Conservation (phyloP, 2,329 filamentous ascomycete genomes). For the Akanthomyces uredinophilus region DNA sequence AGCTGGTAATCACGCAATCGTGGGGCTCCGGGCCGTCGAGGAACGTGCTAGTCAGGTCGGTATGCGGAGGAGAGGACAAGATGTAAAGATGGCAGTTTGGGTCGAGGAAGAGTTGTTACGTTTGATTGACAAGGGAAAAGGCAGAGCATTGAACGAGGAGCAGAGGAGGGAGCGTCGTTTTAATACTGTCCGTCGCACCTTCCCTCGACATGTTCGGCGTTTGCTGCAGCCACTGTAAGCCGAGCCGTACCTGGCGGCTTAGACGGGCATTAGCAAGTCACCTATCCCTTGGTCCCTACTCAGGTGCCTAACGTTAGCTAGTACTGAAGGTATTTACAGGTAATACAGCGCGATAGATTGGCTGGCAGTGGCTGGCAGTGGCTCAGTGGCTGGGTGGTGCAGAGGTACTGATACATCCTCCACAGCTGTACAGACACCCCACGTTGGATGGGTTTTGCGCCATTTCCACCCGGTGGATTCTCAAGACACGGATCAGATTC, state of each 20-base stretch:
- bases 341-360: not conserved
- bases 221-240: not conserved
- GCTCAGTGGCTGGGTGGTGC: not conserved
- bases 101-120: not conserved
- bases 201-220: slow-evolving; percentile 6
- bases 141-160: not conserved
- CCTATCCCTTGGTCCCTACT: too few species aligned
- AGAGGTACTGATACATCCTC: slow-evolving; percentile 3
- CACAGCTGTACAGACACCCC: not conserved
- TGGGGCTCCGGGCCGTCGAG: slow-evolving; percentile 22
- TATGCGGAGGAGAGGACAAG: not conserved
- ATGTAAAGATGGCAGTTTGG: not conserved
- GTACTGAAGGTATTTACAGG: not conserved
- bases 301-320: too few species aligned
- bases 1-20: slow-evolving; percentile 28
- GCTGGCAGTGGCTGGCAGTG: not conserved
- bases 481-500: not conserved
- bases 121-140: not conserved
- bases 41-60: not conserved
- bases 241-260: not conserved
- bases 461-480: not conserved
- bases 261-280: too few species aligned
- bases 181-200: not conserved
- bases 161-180: not conserved
- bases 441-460: not conserved